Base-by-base conservation (phyloP, 768 basidiomycete species). In the Podaxis sp. region DNA sequence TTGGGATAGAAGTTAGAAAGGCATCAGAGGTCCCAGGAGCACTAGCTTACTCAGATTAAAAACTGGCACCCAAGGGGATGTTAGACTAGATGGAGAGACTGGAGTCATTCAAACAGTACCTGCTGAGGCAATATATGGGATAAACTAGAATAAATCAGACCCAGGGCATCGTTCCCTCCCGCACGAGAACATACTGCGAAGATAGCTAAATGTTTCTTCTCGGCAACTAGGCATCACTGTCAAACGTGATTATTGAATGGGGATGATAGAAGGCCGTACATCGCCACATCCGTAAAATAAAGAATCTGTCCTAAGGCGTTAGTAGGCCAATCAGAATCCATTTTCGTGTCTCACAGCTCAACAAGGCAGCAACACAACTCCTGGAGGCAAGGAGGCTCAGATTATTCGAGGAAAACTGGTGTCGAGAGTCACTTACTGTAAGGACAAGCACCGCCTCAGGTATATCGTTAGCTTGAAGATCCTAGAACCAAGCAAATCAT, bases 281-380 rank as follows among this genome's bases (percentile, higher is more conserved):
- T n/a, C 57, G 57, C 44, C 57, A 58, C 57, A 49, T 37, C 8
- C 57, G 48, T 41, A 58, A 20, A n/a, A 58, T 50, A 20, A 58
- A 58, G n/a, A 58, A 49, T n/a, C 56, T 58, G n/a, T 17, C 10
- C 11, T 2, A 30, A 10, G 28, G 6, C n/a, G 10, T 17, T 3
- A n/a, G n/a, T 20, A 17, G 20, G 20, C 30, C 26, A 28, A 28
- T n/a, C 13, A 20, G 46, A 11, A 22, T 8, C 10, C 33, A 33
- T 33, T 7, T 33, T 10, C 11, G 57, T 15, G n/a, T 49, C 57
- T 20, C 38, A 58, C 57, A 58, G 46, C 46, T 58, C 57, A 24
- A 58, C 57, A 3, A 58, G 36, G 8, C 28, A 17, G n/a, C 57
- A 58, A 37, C 30, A 33, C 10, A 58, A 2, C 36, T 58, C 57